These are phyloP conservation scores for Backusella sp. DNA, from an alignment of 192 early-diverging fungal species.

Conservation along the genomic window DNA sequence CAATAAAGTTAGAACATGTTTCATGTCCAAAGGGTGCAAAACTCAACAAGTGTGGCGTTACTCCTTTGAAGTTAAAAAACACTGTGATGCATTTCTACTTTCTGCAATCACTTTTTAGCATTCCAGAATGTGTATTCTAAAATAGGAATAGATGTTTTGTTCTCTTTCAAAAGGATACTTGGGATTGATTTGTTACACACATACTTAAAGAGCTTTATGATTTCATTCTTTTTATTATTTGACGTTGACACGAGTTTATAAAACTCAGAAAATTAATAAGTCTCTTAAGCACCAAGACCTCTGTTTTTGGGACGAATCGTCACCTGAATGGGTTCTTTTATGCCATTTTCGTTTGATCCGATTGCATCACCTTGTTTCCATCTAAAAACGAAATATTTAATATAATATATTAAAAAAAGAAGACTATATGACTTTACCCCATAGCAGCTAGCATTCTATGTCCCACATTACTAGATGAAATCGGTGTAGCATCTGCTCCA, in stretches of 20 bases:
- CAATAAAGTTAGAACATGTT: neutral
- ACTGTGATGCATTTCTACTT: neutral
- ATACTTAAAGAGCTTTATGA: neutral
- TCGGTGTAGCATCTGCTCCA: constrained; percentile 47
- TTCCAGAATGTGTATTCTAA: neutral
- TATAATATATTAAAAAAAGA: neutral
- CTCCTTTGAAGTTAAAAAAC: neutral
- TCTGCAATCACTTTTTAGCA: neutral
- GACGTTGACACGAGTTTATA: neutral
- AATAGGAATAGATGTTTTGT: neutral
- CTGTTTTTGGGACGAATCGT: constrained; percentile 32
- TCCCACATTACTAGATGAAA: constrained; percentile 55
- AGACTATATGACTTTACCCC: constrained; percentile 40
- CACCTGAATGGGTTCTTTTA: constrained; percentile 41
- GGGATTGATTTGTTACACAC: too few relatives aligned
- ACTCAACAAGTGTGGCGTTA: neutral
- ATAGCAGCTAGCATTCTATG: constrained; percentile 61
- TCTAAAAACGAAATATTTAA: constrained; percentile 13
- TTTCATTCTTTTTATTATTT: neutral
- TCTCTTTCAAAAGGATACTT: too few relatives aligned
- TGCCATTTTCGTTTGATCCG: constrained; percentile 38
- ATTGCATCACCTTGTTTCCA: constrained; percentile 43
- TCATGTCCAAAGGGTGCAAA: neutral
- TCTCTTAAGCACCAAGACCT: constrained; percentile 29
- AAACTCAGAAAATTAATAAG: neutral